These are phyloP conservation scores for Aureobasidium mangrovei DNA, from an alignment of 2,329 filamentous ascomycete genomes.

Conservation along the genomic window DNA sequence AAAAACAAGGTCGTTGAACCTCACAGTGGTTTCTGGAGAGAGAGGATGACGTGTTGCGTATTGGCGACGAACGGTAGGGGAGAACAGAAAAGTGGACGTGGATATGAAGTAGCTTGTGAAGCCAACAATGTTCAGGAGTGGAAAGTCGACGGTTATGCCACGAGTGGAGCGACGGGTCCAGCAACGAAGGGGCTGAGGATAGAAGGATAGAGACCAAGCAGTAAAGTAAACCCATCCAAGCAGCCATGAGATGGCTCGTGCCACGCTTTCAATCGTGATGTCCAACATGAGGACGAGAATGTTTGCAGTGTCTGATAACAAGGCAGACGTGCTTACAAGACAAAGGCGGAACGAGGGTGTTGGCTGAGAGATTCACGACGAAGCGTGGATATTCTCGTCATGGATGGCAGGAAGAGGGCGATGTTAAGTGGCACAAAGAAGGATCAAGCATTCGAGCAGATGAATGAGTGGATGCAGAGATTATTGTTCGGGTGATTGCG, in stretches of 20 bases:
- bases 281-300: not conserved
- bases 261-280: not conserved
- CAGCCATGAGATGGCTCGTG: conserved; percentile 2
- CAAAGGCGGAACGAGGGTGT: not conserved
- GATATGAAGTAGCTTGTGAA: conserved; percentile 70
- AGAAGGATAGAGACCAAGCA: conserved; percentile 74
- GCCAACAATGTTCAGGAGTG: conserved; percentile 62
- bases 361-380: not conserved
- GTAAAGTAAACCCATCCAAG: conserved; percentile 16
- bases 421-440: not conserved
- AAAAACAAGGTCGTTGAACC: conserved; percentile 84
- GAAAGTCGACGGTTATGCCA: conserved; percentile 83
- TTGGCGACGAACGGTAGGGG: conserved; percentile 64
- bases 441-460: not conserved
- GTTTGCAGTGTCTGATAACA: not conserved
- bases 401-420: not conserved
- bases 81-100: conserved; percentile 68
- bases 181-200: conserved; percentile 82
- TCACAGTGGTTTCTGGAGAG: conserved; percentile 70
- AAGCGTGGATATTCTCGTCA: not conserved
- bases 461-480: not conserved
- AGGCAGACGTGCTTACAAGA: not conserved
- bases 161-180: conserved; percentile 64
- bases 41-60: conserved; percentile 72
- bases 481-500: not conserved